Base-by-base conservation (phyloP, 164 flowering plant genomes). In the Tinospora cordifolia region DNA sequence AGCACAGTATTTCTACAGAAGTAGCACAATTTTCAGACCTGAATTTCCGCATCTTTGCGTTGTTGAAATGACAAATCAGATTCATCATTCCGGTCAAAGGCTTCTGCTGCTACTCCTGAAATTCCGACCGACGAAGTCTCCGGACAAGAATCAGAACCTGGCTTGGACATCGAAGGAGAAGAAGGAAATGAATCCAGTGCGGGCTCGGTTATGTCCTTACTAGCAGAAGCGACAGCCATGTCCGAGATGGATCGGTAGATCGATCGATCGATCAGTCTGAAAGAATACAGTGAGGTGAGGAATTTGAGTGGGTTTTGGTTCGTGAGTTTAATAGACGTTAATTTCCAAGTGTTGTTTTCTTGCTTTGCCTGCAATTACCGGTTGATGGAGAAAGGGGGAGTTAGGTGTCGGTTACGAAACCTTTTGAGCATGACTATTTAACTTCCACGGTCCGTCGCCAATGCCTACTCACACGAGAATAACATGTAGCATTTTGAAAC, bases 41-140 rank as follows among this genome's bases (percentile, higher is more conserved):
- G 75, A 22, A 65, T 27, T 19, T 78, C 80, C 13, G 58, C 39
- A 12, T 73, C 76, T 66, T 47, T 69, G 14, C 62, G 68, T 9
- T 34, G 27, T 2, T 14, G 1, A 5, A 36, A 14, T 17, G 76
- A 34, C 11, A 49, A 65, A 64, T 74, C 75, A 1, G 75, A 44
- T 26, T 60, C 77, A n/a, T 68, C 58, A 41, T 26, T 63, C 14
- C 71, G 72, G 39, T 79, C 79, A 27, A 73, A 39, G 0, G 21
- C 41, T 25, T 71, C 81, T n/a, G 38, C 62, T 46, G 15, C 62
- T 46, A 17, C 41, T 17, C 64, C 71, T 38, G 74, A 60, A 22
- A 72, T 24, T 39, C 47, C 74, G 39, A 68, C 34, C 19, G 75
- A 67, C 6, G 80, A 71, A 34, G 74, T 51, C 3, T 79, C 79